phyloP scores from a whole-genome alignment of 176 grass and related monocot genomes.

The Musa acuminata region DNA sequence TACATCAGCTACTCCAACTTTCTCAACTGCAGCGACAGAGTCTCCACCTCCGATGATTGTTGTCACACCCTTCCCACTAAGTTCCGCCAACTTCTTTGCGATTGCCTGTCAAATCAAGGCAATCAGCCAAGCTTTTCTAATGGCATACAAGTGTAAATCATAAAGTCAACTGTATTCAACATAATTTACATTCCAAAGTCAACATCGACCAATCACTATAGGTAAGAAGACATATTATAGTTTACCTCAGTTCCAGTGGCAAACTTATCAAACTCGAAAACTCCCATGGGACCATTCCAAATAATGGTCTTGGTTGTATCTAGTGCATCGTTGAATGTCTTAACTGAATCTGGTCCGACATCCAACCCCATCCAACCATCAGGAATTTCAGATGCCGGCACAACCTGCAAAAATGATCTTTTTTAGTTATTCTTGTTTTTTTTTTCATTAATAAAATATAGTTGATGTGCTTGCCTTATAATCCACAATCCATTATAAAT shows the following conservation, averaged over 20 bases:
- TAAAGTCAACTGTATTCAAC: neutral
- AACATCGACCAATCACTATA: neutral
- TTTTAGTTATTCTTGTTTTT: neutral
- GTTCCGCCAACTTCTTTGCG: slow-evolving; percentile 62
- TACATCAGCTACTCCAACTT: slow-evolving; percentile 68
- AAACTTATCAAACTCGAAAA: slow-evolving; percentile 70
- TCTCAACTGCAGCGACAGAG: slow-evolving; percentile 66
- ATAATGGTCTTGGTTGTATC: slow-evolving; percentile 58
- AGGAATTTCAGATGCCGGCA: slow-evolving; percentile 52
- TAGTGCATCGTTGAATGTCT: slow-evolving; percentile 42
- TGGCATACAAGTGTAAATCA: slow-evolving; percentile 9
- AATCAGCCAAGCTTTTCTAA: slow-evolving; percentile 9
- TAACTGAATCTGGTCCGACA: slow-evolving; percentile 50
- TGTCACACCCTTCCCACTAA: slow-evolving; percentile 55
- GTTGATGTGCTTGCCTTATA: neutral
- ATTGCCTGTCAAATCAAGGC: slow-evolving; percentile 36
- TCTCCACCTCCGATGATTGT: slow-evolving; percentile 78
- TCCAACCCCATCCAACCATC: slow-evolving; percentile 84
- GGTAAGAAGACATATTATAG: neutral
- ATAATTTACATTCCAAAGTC: neutral
- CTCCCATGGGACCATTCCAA: slow-evolving; percentile 74
- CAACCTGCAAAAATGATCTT: slow-evolving; percentile 18
- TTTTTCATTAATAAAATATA: neutral
- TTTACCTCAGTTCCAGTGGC: slow-evolving; percentile 57
- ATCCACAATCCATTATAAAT: neutral